These are phyloP conservation scores for Chlorella ohadii DNA, from an alignment of 139 green algal genomes.

Conservation along the genomic window DNA sequence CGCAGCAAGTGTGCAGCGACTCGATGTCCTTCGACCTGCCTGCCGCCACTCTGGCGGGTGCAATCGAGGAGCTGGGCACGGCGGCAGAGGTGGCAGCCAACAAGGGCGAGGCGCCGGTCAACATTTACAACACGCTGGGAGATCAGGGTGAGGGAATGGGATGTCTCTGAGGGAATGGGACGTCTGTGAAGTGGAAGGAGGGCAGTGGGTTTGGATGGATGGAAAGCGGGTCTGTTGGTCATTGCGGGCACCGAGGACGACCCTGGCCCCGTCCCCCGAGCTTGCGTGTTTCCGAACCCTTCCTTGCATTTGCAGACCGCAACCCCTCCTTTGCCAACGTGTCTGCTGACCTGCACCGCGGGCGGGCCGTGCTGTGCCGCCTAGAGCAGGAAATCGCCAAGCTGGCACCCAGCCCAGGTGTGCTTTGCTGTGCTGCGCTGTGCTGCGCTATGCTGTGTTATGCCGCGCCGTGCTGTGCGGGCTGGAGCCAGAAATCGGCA, in stretches of 20 bases:
- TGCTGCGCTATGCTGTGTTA: neutral
- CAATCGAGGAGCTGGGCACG: conserved; percentile 66
- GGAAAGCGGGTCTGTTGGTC: too few relatives aligned
- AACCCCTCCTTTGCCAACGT: neutral
- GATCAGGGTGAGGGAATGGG: conserved; percentile 29
- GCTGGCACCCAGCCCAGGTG: conserved; percentile 5
- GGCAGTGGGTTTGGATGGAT: too few relatives aligned
- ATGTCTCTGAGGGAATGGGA: too few relatives aligned
- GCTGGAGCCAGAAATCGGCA: too few relatives aligned
- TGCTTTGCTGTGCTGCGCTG: neutral
- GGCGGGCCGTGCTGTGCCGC: conserved; percentile 25
- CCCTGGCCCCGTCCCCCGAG: too few relatives aligned
- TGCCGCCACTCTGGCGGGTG: conserved; percentile 57
- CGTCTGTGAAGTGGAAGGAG: too few relatives aligned
- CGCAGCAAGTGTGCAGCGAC: conserved; percentile 82
- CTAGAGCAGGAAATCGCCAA: conserved; percentile 54
- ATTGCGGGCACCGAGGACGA: too few relatives aligned
- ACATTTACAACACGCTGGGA: conserved; percentile 31
- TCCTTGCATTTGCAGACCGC: neutral
- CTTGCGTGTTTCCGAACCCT: too few relatives aligned
- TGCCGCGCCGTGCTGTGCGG: neutral
- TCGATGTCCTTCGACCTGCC: conserved; percentile 89
- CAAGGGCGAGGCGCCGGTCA: conserved; percentile 20
- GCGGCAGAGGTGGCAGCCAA: conserved; percentile 52
- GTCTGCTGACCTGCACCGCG: conserved; percentile 15